phyloP scores from a whole-genome alignment of 164 flowering plant genomes.

The Taxillus chinensis region DNA sequence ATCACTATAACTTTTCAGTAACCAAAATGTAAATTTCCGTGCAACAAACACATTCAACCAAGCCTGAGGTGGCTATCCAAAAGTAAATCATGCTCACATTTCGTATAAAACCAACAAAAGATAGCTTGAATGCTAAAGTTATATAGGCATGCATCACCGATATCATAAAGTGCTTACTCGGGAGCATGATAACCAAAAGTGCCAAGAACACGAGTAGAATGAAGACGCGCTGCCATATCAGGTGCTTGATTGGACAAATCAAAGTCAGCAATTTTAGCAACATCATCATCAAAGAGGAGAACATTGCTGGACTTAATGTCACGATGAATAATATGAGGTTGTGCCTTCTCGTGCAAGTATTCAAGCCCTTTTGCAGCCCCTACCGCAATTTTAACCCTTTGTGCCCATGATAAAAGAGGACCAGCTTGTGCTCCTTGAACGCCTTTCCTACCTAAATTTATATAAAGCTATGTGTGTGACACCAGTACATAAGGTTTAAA shows the following conservation, averaged over 20 bases:
- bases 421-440: slow-evolving; percentile 85
- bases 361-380: slow-evolving; percentile 88
- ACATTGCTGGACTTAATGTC: slow-evolving; percentile 85
- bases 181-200: slow-evolving; percentile 95
- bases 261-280: slow-evolving; percentile 81
- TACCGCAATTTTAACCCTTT: slow-evolving; percentile 82
- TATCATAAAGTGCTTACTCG: slow-evolving; percentile 41
- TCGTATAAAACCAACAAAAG: too few species aligned
- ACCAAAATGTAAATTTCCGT: too few species aligned
- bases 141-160: too few species aligned
- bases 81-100: too few species aligned
- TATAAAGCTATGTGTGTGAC: not conserved
- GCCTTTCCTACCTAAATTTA: slow-evolving; percentile 53
- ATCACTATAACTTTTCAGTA: too few species aligned
- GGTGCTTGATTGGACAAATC: slow-evolving; percentile 88
- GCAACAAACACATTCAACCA: too few species aligned
- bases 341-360: slow-evolving; percentile 74
- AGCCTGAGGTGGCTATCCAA: too few species aligned
- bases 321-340: slow-evolving; percentile 64
- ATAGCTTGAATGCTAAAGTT: too few species aligned
- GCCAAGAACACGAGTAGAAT: slow-evolving; percentile 91
- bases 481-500: too few species aligned
- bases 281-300: slow-evolving; percentile 64
- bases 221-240: slow-evolving; percentile 82
- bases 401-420: slow-evolving; percentile 75